Evolutionary conservation across 371 early-diverging fungal genomes (phyloP), one percentile per base, ranked within the genome.

Genomic region (Lichtheimia corymbifera): DNA sequence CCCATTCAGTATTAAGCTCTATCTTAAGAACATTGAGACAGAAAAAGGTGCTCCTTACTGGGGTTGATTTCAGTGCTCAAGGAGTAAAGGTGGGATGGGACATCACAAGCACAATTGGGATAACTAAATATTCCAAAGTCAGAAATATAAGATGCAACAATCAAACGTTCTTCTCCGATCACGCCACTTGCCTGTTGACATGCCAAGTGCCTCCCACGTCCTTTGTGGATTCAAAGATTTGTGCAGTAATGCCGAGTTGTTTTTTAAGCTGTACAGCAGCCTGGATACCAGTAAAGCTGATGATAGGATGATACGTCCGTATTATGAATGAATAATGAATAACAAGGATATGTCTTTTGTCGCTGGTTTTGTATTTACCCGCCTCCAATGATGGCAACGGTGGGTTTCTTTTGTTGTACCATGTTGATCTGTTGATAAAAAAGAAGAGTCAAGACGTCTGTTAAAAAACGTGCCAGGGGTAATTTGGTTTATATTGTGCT

Each of bases 191-290:
- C 35, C 35, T 35, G 13, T 70, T 63, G 2, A 81, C 77, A 58
- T 73, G 72, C 89, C 89, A 88, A 11, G 84, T 85, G 6, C 87
- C 89, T 1, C 87, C 87, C 14, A 87, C 63, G 27, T 79, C 82
- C 3, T 72, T 65, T 18, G 73, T 73, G 20, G 71, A 68, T 58
- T 88, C 89, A 64, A 76, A 86, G 20, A 88, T 65, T 35, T 73
- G 70, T 53, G 67, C 75, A 52, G 35, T 62, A 40, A 83, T 65
- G 35, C 79, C 76, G 45, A 86, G 62, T 40, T 83, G 60, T 15
- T 82, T 72, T 62, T 80, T 72, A 0, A 85, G 64, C 28, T 82
- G 80, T 25, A 85, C 77, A 4, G 82, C 86, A 20, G 87, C 77
- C 58, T 73, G 72, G 18, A 88, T 59, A 6, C 88, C 88, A n/a